Evolutionary conservation across 495 filamentous ascomycete genomes (phyloP), one percentile per base, ranked within the genome.

Genomic region (Xylaria curta): DNA sequence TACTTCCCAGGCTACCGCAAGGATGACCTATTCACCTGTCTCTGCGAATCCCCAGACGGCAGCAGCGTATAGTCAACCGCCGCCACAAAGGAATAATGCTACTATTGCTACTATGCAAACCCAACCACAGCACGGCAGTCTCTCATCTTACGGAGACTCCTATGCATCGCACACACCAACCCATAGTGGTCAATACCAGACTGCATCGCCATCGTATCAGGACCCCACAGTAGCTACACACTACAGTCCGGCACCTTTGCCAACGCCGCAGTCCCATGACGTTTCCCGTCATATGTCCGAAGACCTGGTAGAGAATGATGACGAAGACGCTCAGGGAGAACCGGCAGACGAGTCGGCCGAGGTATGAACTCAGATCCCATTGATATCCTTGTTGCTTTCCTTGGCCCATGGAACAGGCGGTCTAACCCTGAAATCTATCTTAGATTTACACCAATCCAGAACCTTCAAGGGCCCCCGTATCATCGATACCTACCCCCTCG

Each of bases 31-130:
- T 60, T 76, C 76, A 21, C 76, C 76, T 7, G 46, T 78, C 58
- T 71, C 76, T 31, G 70, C 73, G 44, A 71, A 46, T 28, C 73
- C 74, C 71, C 76, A 73, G 19, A 26, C 74, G 17, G n/a, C 74
- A 12, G 53, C 75, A 5, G 65, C 40, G 4, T 76, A 75, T 28
- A 69, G 21, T 21, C 73, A 73, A 44, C 49, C 69, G 38, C 19
- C 69, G 24, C 72, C 72, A 46, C 68, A 74, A 47, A 74, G 84
- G 56, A 66, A 82, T 21, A 79, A 80, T 59, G 76, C 80, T 24
- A 79, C 81, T 0, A 76, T 79, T 0, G 73, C 78, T 24, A 79
- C 81, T 0, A 69, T 85, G 44, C 73, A 78, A 42, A 77, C 79
- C 47, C 85, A 85, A 72, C 78, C 68, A 47, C 74, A 74, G 47